Percentiles rank a stretch among this genome's conserved stretches.
phyloP scores from a whole-genome alignment of 2,329 filamentous ascomycete genomes.

The Talaromyces sp. region DNA sequence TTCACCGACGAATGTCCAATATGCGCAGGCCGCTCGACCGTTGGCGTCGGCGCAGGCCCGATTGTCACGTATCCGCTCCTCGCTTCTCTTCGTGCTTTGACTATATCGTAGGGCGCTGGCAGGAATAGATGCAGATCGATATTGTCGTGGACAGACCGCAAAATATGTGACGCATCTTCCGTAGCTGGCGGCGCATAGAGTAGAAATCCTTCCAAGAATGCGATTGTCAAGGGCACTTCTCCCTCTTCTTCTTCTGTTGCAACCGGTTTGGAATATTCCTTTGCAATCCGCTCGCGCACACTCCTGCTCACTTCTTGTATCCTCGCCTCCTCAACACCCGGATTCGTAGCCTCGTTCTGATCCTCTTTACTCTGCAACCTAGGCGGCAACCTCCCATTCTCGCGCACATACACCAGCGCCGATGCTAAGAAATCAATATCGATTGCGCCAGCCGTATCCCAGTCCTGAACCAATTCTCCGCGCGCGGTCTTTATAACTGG shows the following conservation, averaged over 20 bases:
- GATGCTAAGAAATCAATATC: slow-evolving; percentile 63
- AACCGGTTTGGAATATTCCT: neutral
- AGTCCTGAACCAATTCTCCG: slow-evolving; percentile 64
- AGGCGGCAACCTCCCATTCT: slow-evolving; percentile 53
- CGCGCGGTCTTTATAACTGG: slow-evolving; percentile 45
- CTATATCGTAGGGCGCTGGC: slow-evolving; percentile 56
- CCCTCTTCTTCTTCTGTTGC: neutral
- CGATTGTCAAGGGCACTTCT: slow-evolving; percentile 46
- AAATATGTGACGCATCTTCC: slow-evolving; percentile 20
- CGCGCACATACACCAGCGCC: slow-evolving; percentile 65
- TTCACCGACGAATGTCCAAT: slow-evolving; percentile 17
- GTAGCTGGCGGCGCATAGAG: slow-evolving; percentile 56
- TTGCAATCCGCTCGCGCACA: slow-evolving; percentile 18
- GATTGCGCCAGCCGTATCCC: slow-evolving; percentile 82
- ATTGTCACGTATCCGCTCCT: slow-evolving; percentile 45
- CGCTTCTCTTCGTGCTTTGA: slow-evolving; percentile 37
- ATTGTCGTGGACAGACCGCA: slow-evolving; percentile 24
- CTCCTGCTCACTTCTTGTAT: slow-evolving; percentile 20
- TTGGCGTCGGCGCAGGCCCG: slow-evolving; percentile 30
- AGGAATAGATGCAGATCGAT: slow-evolving; percentile 77
- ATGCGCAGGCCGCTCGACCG: neutral
- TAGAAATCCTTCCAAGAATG: slow-evolving; percentile 83
- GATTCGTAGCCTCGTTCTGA: slow-evolving; percentile 49
- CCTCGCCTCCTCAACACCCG: slow-evolving; percentile 25
- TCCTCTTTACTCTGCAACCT: slow-evolving; percentile 54